Evolutionary conservation across 805 yeast species (phyloP), one percentile per base, ranked within the genome.

Genomic region (Limtongia smithiae): DNA sequence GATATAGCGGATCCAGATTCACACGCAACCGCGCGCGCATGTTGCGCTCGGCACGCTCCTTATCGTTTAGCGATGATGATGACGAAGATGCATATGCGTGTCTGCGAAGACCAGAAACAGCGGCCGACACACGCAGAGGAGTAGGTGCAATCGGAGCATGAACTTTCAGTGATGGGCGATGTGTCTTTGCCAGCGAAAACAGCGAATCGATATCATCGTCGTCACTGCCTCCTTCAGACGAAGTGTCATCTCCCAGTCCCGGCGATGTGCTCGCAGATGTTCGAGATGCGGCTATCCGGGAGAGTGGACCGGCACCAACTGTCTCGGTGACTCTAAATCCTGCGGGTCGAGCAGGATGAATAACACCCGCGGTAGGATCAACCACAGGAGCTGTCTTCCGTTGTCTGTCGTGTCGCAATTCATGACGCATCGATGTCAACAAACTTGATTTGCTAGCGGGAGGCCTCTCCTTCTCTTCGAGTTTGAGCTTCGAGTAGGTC

Each of bases 1-100:
- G 69, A 63, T 91, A 88, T 4, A 94, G 71, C 1, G 94, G 89
- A 50, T 78, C 81, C 63, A 88, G 67, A 60, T 83, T 86, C 11
- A 89, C 89, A 61, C 83, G 81, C 46, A 91, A 70, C 57, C 97
- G 75, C 56, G 77, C 71, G 57, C 94, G 77, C 90, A 88, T 86
- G 46, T 81, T 71, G 51, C 83, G 83, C 63, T 84, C 90, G 34
- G 82, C 91, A 31, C 70, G 65, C 58, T 79, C 80, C 43, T 70
- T 73, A 20, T 67, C 65, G 28, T 71, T 71, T 14, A 76, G 68
- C 9, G 67, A 67, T 15, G 57, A 46, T 14, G 57, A 43, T 12
- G 67, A 67, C 17, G 57, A 46, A 12, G 57, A 43, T 12, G 51
- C 44, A 11, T 38, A 37, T 4, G 41, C 24, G 15, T 46, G 35